Percentiles rank a stretch among this genome's conserved stretches.
Evolutionary conservation across 768 basidiomycete genomes (phyloP).

Genomic region (Suillus lakei): DNA sequence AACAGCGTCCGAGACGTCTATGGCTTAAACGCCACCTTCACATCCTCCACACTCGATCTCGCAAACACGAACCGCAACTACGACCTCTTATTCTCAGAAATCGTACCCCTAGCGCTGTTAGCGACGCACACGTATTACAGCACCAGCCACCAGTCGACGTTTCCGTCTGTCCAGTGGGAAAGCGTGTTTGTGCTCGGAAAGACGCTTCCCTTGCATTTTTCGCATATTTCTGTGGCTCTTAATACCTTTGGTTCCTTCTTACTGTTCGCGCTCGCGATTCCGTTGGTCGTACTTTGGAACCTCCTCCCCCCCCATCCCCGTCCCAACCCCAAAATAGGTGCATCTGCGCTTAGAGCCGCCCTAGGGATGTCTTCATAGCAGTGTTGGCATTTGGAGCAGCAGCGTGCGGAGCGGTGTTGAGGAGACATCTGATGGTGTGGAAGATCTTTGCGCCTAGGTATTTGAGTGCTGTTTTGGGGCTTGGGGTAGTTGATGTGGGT

Average conservation of each 20-base stretch:
- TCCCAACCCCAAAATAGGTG: too few relatives aligned
- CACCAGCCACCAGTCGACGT: constrained; percentile 91
- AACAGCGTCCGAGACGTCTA: constrained; percentile 81
- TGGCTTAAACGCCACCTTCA: constrained; percentile 55
- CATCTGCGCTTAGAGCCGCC: constrained; percentile 54
- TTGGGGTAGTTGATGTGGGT: constrained; percentile 74
- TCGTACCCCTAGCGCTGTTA: constrained; percentile 75
- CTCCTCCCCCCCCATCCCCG: constrained; percentile 55
- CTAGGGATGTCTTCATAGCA: constrained; percentile 72
- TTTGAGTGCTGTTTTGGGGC: constrained; percentile 71
- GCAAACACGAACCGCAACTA: constrained; percentile 34
- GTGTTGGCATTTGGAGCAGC: constrained; percentile 71
- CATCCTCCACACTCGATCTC: constrained; percentile 48
- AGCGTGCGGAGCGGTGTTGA: constrained; percentile 70
- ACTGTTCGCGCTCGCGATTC: background rate
- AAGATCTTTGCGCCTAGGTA: constrained; percentile 97
- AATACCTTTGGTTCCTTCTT: constrained; percentile 68
- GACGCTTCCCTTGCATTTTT: constrained; percentile 70
- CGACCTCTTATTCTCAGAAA: constrained; percentile 63
- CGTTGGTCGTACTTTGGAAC: constrained; percentile 65
- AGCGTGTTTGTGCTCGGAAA: constrained; percentile 82
- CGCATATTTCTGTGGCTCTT: constrained; percentile 71
- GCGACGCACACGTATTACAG: constrained; percentile 79
- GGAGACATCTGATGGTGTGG: constrained; percentile 97
- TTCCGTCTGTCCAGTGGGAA: constrained; percentile 96